Conservation (phyloP, 2,329 filamentous ascomycete genomes). For the Allantophomopsis lycopodina region DNA sequence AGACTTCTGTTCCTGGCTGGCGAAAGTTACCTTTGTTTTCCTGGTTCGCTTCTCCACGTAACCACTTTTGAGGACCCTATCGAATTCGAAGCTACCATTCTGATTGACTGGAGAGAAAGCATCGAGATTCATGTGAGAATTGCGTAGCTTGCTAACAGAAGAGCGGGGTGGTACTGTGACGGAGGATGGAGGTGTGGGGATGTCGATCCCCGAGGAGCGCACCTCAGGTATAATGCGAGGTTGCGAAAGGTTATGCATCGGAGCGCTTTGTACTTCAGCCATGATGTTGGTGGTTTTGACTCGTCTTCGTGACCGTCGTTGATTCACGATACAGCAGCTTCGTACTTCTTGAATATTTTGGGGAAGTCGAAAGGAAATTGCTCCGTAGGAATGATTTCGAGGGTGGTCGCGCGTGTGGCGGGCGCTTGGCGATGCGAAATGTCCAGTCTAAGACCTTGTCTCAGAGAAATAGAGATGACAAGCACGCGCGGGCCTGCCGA, state of each 20-base stretch:
- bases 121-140: slow-evolving; percentile 37
- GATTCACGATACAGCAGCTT: too few relatives aligned
- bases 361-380: too few relatives aligned
- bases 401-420: too few relatives aligned
- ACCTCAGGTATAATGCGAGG: slow-evolving; percentile 12
- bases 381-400: too few relatives aligned
- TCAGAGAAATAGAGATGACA: too few relatives aligned
- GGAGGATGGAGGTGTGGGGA: slow-evolving; percentile 7
- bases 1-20: slow-evolving; percentile 1
- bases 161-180: slow-evolving; percentile 8
- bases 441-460: too few relatives aligned
- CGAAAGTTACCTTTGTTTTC: slow-evolving; percentile 66
- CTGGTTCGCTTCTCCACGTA: slow-evolving; percentile 78
- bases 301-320: too few relatives aligned
- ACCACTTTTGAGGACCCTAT: slow-evolving; percentile 83
- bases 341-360: too few relatives aligned
- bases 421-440: too few relatives aligned
- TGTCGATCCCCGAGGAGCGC: slow-evolving; percentile 8
- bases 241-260: slow-evolving; percentile 7
- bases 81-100: slow-evolving; percentile 91
- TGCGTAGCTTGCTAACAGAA: slow-evolving; percentile 13
- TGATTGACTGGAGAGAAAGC: slow-evolving; percentile 79
- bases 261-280: slow-evolving; percentile 9
- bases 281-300: slow-evolving; percentile 3
- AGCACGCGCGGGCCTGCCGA: too few relatives aligned